These are phyloP conservation scores for Noccaea caerulescens DNA, from an alignment of 345 rosid genomes.

Conservation along the genomic window DNA sequence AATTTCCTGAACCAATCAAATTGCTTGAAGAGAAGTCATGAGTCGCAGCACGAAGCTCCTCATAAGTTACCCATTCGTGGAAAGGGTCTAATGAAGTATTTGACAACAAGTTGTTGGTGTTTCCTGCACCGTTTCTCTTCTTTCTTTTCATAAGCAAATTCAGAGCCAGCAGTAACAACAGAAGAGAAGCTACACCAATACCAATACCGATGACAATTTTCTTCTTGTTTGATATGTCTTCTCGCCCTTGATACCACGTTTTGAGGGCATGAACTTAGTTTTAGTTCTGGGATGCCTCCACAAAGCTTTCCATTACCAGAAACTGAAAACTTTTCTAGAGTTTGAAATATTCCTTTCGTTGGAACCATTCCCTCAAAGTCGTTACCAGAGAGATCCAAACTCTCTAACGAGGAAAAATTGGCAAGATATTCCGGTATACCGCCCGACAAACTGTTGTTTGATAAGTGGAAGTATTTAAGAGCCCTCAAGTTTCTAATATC, in stretches of 20 bases:
- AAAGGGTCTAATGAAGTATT: background rate
- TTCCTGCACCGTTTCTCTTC: background rate
- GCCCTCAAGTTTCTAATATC: conserved; percentile 18
- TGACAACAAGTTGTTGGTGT: background rate
- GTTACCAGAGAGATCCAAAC: conserved; percentile 35
- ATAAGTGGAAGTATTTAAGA: background rate
- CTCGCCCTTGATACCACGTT: background rate
- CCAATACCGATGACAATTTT: conserved; percentile 12
- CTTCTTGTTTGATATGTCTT: background rate
- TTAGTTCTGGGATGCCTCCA: conserved; percentile 32
- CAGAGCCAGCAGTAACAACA: background rate
- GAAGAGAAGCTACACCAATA: conserved; percentile 13
- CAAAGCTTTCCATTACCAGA: conserved; percentile 36
- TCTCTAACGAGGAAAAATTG: conserved; percentile 5
- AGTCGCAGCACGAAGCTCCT: conserved; percentile 35
- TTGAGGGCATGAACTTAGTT: conserved; percentile 30
- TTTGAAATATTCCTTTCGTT: conserved; percentile 35
- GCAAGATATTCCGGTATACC: conserved; percentile 26
- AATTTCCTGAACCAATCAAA: conserved; percentile 38
- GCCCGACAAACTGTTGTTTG: conserved; percentile 27
- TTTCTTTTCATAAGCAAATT: conserved; percentile 3
- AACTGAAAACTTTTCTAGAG: background rate
- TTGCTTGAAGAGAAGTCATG: conserved; percentile 31
- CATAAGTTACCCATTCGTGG: conserved; percentile 20
- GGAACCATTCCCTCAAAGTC: conserved; percentile 40